Base-by-base conservation (phyloP, 2,329 filamentous ascomycete genomes). In the Nannizziopsis arthrosporioides region DNA sequence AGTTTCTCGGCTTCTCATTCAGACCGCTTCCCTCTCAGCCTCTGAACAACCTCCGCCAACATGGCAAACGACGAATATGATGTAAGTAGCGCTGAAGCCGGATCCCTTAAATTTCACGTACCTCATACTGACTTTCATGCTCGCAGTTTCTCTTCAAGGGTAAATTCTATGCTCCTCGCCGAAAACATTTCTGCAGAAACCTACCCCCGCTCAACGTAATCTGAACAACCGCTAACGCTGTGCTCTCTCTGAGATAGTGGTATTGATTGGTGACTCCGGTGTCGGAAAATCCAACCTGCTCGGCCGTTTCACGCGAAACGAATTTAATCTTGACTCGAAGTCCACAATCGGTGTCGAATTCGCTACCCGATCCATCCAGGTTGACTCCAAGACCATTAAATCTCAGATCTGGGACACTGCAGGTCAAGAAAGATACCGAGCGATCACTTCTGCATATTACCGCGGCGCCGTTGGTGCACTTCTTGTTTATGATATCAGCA, bases 11-110 rank as follows among this genome's bases (percentile, higher is more conserved):
- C 41, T 53, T 52, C 57, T 54, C 47, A 53, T 52, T 53, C 54
- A 55, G 53, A 49, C 54, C 51, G 53, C 56, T 58, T 50, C 41
- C 49, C 44, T 52, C 51, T 53, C 58, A 8, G 7, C 14, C 36
- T 14, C 18, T 7, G 55, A 55, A 51, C 53, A 42, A 48, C 54
- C 51, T 15, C 53, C 49, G 56, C 57, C 59, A 60, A 53, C 71
- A 98, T 96, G 92, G 92, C 90, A 66, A 98, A 96, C 82, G 92
- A 98, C 80, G 92, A 98, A 77, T 98, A 98, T 76, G 92, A 98
- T 83, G 90, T 96, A 75, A 77, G 88, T 73, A 44, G 49, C 40
- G 27, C 17, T 40, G 9, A n/a, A 18, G 15, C 22, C 27, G 9
- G 8, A 12, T 7, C 27, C 9, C 11, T 7, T 12, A 27, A 35